Conservation (phyloP, 2,329 filamentous ascomycete genomes). For the Thermoascus crustaceus region DNA sequence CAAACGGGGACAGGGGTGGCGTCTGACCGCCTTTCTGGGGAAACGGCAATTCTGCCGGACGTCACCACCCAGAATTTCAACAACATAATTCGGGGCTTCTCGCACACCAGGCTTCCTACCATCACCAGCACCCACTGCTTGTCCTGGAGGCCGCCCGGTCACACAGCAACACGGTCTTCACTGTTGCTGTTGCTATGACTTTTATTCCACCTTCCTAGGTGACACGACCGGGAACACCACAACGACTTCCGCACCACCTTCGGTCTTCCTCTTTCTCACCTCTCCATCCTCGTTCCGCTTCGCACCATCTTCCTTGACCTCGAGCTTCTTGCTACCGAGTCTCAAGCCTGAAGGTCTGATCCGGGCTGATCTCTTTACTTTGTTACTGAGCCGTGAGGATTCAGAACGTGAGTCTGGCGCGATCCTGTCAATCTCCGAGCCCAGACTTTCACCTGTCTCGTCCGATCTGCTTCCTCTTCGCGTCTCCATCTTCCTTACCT, state of each 20-base stretch:
- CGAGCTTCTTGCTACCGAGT: too few species aligned
- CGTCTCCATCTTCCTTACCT: too few species aligned
- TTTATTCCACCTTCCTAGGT: constrained; percentile 1
- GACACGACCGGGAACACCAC: constrained; percentile 6
- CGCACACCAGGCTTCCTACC: neutral
- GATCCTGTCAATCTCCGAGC: too few species aligned
- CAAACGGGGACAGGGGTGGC: neutral
- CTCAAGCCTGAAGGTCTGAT: too few species aligned
- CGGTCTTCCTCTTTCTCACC: constrained; percentile 4
- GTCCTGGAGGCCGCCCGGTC: neutral
- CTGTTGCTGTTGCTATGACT: constrained; percentile 4
- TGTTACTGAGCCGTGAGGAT: too few species aligned
- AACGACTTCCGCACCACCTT: constrained; percentile 2
- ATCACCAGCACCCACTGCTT: too few species aligned
- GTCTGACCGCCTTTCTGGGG: constrained; percentile 4
- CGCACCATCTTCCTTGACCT: too few species aligned
- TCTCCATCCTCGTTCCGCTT: constrained; percentile 4
- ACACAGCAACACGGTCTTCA: constrained; percentile 1
- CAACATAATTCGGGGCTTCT: neutral
- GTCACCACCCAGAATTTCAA: constrained; percentile 5
- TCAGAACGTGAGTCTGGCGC: too few species aligned
- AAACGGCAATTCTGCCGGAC: constrained; percentile 3
- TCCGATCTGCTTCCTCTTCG: too few species aligned
- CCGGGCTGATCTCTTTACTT: too few species aligned
- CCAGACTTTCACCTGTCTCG: too few species aligned